Evolutionary conservation across 192 early-diverging fungal genomes (phyloP), one percentile per base, ranked within the genome.

Genomic region (Mortierella alpina): DNA sequence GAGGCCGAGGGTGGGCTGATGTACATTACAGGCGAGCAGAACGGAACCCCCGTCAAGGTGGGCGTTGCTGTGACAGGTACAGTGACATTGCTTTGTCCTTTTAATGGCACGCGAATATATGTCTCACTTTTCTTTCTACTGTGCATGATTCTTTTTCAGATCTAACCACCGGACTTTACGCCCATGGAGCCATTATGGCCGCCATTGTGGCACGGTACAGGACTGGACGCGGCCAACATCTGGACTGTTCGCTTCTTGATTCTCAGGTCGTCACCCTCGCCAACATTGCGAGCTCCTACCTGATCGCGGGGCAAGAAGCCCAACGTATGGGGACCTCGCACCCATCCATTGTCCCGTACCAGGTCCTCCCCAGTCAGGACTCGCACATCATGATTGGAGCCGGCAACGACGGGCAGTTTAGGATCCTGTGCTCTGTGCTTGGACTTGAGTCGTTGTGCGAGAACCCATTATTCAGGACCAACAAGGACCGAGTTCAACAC

Each of bases 1-100:
- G 92, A 95, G 83, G 94, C 91, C 8, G 95, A 97, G 75, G 96
- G 93, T 22, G 97, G 97, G n/a, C 63, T 99, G 40, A 99, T 99
- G 96, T 91, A 96, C 75, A 99, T 99, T 47, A 99, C 97, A 6
- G 97, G 96, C 15, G 96, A 97, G 70, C 86, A 87, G 23, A 80
- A 89, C 72, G 92, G 96, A 0, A 54, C 84, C 49, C 96, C 96
- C 0, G 97, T 97, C 55, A 99, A 99, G 76, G 94, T 97, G 1
- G 97, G 97, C 51, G 97, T 99, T 2, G 97, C 97, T 0, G 95
- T 99, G 17, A 97, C 95, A 59, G 94, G 93, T 88, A 89, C 31
- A 31, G 31, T 31, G 31, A 2, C 31, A 31, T 31, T 3, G 31
- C 31, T 31, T 31, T 31, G 31, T 31, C 31, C 31, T 31, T 31